These are phyloP conservation scores for Ophiostoma australiae DNA, from an alignment of 2,329 filamentous ascomycete genomes.

Conservation along the genomic window DNA sequence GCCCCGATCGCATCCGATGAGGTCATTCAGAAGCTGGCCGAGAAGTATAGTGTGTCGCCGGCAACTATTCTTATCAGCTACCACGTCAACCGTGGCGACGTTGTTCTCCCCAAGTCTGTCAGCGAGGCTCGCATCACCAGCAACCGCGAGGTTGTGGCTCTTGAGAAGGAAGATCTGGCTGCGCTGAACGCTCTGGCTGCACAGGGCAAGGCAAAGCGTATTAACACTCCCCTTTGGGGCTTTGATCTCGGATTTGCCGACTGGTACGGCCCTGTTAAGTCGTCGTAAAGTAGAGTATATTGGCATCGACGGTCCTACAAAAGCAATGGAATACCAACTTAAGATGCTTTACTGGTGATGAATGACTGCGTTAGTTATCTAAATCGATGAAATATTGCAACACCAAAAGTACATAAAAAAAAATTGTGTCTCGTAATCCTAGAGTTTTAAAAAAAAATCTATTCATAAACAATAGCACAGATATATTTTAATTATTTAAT, in stretches of 20 bases:
- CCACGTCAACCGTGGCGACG: slow-evolving; percentile 61
- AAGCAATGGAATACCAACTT: not conserved
- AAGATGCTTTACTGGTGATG: not conserved
- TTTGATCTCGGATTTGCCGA: slow-evolving; percentile 23
- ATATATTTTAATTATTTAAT: no score
- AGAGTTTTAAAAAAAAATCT: no score
- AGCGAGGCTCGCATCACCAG: slow-evolving; percentile 61
- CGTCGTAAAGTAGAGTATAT: not conserved
- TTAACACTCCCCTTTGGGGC: slow-evolving; percentile 20
- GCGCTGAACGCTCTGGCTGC: slow-evolving; percentile 18
- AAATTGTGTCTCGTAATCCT: no score
- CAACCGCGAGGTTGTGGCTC: slow-evolving; percentile 46
- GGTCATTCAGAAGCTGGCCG: slow-evolving; percentile 53
- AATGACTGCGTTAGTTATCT: no score
- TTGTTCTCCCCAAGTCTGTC: slow-evolving; percentile 65
- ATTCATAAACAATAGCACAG: no score
- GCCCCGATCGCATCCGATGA: slow-evolving; percentile 52
- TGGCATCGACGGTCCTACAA: not conserved
- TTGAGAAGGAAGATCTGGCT: slow-evolving; percentile 13
- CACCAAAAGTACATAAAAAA: no score
- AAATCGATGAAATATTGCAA: no score
- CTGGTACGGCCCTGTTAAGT: slow-evolving; percentile 21
- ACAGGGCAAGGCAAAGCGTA: slow-evolving; percentile 20
- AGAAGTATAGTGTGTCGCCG: slow-evolving; percentile 53
- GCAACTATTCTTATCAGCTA: slow-evolving; percentile 61